Conservation (phyloP, 2,329 filamentous ascomycete species). For the Fusarium tuaranense region DNA sequence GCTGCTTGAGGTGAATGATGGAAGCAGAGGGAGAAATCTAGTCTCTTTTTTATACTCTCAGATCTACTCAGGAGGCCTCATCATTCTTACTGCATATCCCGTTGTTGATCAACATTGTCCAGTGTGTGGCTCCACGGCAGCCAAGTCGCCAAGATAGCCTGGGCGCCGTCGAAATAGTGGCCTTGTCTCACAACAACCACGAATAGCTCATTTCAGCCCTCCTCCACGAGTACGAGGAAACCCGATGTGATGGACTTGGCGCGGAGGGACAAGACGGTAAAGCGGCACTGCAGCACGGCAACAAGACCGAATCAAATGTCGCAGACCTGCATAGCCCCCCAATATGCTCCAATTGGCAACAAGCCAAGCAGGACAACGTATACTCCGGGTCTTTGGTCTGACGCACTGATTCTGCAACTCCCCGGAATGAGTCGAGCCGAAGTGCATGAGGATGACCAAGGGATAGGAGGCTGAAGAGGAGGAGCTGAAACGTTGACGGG, state of each 20-base stretch:
- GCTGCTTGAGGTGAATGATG: background rate
- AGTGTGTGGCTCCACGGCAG: background rate
- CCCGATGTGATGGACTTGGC: background rate
- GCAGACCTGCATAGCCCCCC: background rate
- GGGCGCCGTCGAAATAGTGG: background rate
- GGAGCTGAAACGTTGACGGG: background rate
- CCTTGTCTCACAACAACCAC: background rate
- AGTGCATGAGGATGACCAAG: background rate
- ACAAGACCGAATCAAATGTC: background rate
- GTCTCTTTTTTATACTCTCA: background rate
- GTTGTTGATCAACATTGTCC: background rate
- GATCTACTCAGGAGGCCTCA: background rate
- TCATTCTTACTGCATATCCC: background rate
- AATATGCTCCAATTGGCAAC: background rate
- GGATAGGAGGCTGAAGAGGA: background rate
- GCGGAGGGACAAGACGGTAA: background rate
- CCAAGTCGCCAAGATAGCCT: background rate
- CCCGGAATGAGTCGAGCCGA: background rate
- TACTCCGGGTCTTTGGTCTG: background rate
- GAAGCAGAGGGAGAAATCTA: background rate
- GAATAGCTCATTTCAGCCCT: background rate
- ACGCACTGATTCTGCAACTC: background rate
- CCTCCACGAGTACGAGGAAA: background rate
- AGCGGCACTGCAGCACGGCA: background rate
- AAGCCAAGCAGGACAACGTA: background rate